Evolutionary conservation across 805 yeast species (phyloP).

Genomic region (Candida vartiovaarae): DNA sequence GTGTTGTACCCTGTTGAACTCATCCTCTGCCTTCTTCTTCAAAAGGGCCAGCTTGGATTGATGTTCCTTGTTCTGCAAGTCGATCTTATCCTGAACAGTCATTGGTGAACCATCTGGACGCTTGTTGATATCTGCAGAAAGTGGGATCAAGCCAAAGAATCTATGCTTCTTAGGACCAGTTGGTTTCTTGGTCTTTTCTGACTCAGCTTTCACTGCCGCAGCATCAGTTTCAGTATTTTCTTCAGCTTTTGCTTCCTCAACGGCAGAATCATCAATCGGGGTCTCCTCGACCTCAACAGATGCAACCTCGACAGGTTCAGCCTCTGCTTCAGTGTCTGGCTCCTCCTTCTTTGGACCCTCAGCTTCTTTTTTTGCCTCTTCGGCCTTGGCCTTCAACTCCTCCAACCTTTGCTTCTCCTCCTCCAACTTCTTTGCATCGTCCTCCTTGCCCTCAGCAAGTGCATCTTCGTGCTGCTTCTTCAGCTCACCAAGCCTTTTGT

Average conservation of each 20-base stretch:
- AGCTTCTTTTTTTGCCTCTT: constrained; percentile 11
- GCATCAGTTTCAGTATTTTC: constrained; percentile 3
- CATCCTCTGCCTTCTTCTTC: constrained; percentile 13
- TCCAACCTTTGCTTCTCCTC: constrained; percentile 8
- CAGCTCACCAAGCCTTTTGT: constrained; percentile 6
- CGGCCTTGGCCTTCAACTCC: constrained; percentile 9
- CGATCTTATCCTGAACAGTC: constrained; percentile 18
- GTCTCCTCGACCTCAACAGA: neutral
- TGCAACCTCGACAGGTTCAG: neutral
- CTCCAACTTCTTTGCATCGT: constrained; percentile 3
- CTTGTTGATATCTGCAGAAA: constrained; percentile 5
- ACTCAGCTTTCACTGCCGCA: constrained; percentile 1
- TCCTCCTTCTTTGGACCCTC: constrained; percentile 9
- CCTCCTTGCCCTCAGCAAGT: constrained; percentile 4
- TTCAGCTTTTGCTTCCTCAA: constrained; percentile 1
- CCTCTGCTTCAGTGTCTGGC: constrained; percentile 1
- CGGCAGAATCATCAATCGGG: neutral
- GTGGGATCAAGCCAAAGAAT: constrained; percentile 11
- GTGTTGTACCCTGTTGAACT: constrained; percentile 14
- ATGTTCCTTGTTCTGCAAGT: constrained; percentile 14
- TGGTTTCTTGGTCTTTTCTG: neutral
- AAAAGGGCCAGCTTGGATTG: constrained; percentile 9
- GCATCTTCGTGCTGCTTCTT: constrained; percentile 12
- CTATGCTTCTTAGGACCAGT: constrained; percentile 9
- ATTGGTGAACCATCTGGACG: constrained; percentile 10